These are phyloP conservation scores for Diaporthe velutina DNA, from an alignment of 2,329 filamentous ascomycete species.

Conservation along the genomic window DNA sequence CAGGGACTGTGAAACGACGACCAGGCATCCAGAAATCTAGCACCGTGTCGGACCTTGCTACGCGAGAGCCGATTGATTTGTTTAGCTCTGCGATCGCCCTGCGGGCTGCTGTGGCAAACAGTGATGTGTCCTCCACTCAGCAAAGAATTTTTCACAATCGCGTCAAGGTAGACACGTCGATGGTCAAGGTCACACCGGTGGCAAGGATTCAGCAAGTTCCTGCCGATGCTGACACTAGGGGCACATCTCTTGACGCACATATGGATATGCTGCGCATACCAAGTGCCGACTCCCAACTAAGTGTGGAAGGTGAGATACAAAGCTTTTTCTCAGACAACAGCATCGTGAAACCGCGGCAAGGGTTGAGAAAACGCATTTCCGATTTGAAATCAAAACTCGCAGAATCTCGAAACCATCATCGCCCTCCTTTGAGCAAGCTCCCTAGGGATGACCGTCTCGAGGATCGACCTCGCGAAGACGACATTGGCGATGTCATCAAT, in stretches of 20 bases:
- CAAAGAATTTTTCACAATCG: neutral
- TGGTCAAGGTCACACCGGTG: neutral
- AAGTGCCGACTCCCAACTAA: neutral
- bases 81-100: conserved; percentile 29
- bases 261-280: conserved; percentile 28
- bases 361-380: conserved; percentile 45
- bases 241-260: conserved; percentile 35
- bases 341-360: conserved; percentile 38
- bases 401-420: conserved; percentile 39
- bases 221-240: conserved; percentile 24
- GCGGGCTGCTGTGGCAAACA: neutral
- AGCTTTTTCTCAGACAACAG: conserved; percentile 41
- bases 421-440: neutral
- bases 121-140: neutral
- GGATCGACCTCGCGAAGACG: neutral
- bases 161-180: neutral
- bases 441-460: neutral
- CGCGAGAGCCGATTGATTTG: conserved; percentile 33
- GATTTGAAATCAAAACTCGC: conserved; percentile 43
- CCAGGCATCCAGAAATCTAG: conserved; percentile 35
- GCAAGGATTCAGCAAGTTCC: conserved; percentile 19
- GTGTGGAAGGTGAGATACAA: conserved; percentile 34
- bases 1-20: conserved; percentile 39
- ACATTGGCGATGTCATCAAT: neutral
- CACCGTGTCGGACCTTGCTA: conserved; percentile 33